Base-by-base conservation (phyloP, 177 flowering plant genomes). In the Telopea speciosissima region DNA sequence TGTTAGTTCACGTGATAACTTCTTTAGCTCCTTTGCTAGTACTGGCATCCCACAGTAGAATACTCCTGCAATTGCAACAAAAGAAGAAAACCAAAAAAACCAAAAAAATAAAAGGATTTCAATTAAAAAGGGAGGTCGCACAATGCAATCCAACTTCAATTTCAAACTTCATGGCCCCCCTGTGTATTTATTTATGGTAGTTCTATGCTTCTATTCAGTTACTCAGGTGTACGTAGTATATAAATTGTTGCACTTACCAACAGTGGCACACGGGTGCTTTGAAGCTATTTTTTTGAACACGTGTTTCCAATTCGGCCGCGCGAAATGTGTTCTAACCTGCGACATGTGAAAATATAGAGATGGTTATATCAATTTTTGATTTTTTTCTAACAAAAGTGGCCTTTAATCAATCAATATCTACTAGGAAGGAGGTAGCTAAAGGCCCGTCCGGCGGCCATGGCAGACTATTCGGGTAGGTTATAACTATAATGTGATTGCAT, bases 251-350 rank as follows among this genome's bases (percentile, higher is more conserved):
- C 23, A 58, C 61, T 75, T 90, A 95, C 99, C 99, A 79, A 93
- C 83, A 72, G 91, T 93, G 24, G 89, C 70, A 61, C 74, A 69
- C 3, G 94, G 97, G 80, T 96, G 90, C 82, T 90, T 93, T 25
- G 83, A 72, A 66, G 98, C 91, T 77, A 93, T 75, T 76, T 79
- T 91, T 52, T 77, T 69, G 73, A 93, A 96, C 59, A 92, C 98
- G 65, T 93, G 91, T 70, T 74, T 93, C 99, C 99, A 96, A 66
- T 96, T 83, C 60, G 99, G 99, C 72, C 99, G 87, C 69, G 98
- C 99, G 73, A 96, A 96, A 77, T 96, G 99, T 67, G 99, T 96
- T 72, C 89, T 85, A 19, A 93, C 97, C 99, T 96, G 97, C 76
- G 78, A 63, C 14, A 76, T 3, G 40, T 5, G 40, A 36, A 6